Evolutionary conservation across 306 rosid species (phyloP), one percentile per base, ranked within the genome.

Genomic region (Medicago ruthenica): DNA sequence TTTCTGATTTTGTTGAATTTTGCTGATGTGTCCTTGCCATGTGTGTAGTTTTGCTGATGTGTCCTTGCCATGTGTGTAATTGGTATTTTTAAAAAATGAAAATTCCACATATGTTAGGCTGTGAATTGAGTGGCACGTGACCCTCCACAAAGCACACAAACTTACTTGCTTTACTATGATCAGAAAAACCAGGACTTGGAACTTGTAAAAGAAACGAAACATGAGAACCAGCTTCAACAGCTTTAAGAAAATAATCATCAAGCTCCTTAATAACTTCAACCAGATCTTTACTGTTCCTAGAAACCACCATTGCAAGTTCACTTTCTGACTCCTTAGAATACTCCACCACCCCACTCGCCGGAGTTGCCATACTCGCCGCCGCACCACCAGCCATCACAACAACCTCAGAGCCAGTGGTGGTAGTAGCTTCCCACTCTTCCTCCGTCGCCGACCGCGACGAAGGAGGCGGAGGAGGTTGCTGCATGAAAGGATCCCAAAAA

Each of bases 401-500:
- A 18, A 86, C 84, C 59, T 89, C 95, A 40, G 92, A 87, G 3
- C 89, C 86, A 3, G 84, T 82, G 16, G 97, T 89, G 1, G 93
- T 88, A 0, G 93, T 79, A 7, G 86, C 88, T 20, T 89, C 97
- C 97, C 93, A 89, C 76, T 88, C 96, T 73, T 95, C 99, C 88
- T 90, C 97, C 0, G 92, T 86, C 37, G 67, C 88, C 9, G 89
- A 73, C 84, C 90, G 70, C 8, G 98, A 86, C 18, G 87, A 70
- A 5, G 89, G 77, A 63, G 79, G 87, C 5, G 76, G 66, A 0
- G 87, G 76, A 36, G 76, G 85, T 31, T 70, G 72, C 13, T 81
- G 89, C 86, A 85, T 81, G 89, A 95, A 92, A 9, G 99, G 99
- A 85, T 92, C 97, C 99, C 99, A 95, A 86, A 92, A 95, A 70